Base-by-base conservation (phyloP, 192 early-diverging fungal genomes). In the Rhizophagus sp. region DNA sequence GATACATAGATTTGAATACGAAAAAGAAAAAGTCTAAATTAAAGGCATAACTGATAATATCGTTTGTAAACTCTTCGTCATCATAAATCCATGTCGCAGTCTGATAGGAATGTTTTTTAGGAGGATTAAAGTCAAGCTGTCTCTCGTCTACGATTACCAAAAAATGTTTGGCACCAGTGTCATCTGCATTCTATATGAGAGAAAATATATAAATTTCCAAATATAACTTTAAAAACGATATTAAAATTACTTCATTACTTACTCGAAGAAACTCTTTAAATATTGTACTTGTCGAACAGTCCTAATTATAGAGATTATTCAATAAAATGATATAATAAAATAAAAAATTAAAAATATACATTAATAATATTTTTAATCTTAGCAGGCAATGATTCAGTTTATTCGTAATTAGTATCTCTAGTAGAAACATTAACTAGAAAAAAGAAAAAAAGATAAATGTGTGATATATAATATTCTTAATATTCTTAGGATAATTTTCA, bases 201-300 rank as follows among this genome's bases (percentile, higher is more conserved):
- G 30, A 30, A 30, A 30, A 30, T 30, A 30, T 30, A 30, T n/a
- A n/a, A 10, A 39, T n/a, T 22, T 19, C 4, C 33, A 70, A 39
- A 34, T 22, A 9, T 8, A 69, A 34, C 7, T 36, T 19, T 6
- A 22, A 6, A 15, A 39, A 41, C 19, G 2, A 19, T 11, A 17
- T n/a, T 70, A 30, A 36, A 24, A 24, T 12, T 25, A n/a, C 22
- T 39, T 39, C 22, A 22, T 17, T 27, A 30, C 24, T 33, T 34
- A 70, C 68, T 13, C 30, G 68, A n/a, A 70, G 36, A 36, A 39
- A 70, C 7, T 41, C 36, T 36, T 41, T 70, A n/a, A 70, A 70
- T 9, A 41, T 10, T 2, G 4, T 5, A 15, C 11, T 2, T n/a
- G 8, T 1, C 13, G 36, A 36, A 22, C 41, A 70, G 10, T 70